phyloP scores from a whole-genome alignment of 768 basidiomycete genomes.

The Serendipita sp. region DNA sequence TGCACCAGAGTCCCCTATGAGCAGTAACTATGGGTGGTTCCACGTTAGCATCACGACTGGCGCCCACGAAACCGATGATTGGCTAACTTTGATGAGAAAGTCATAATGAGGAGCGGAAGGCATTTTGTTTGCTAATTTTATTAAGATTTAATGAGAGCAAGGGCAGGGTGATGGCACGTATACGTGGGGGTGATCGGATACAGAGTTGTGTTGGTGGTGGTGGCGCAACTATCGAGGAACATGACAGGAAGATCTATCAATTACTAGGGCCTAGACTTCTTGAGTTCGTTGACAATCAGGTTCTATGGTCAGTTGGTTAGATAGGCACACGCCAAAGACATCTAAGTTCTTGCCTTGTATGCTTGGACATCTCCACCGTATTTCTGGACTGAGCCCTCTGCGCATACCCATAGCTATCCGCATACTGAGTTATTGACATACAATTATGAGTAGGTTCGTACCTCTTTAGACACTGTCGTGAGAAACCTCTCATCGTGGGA shows the following conservation, averaged over 20 bases:
- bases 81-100: conserved; percentile 77
- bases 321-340: background rate
- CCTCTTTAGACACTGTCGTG: conserved; percentile 74
- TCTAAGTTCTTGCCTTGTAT: conserved; percentile 52
- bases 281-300: conserved; percentile 59
- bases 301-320: conserved; percentile 27
- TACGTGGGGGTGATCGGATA: background rate
- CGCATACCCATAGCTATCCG: conserved; percentile 79
- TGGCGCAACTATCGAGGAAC: too few relatives aligned
- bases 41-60: background rate
- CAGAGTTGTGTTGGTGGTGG: too few relatives aligned
- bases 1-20: conserved; percentile 89
- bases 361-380: conserved; percentile 81
- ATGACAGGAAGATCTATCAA: too few relatives aligned
- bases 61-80: background rate
- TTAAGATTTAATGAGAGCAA: background rate
- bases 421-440: conserved; percentile 8
- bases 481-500: conserved; percentile 95
- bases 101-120: conserved; percentile 82
- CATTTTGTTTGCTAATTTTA: background rate
- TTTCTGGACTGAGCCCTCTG: conserved; percentile 61
- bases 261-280: conserved; percentile 24
- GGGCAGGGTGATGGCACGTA: background rate
- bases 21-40: conserved; percentile 50
- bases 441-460: conserved; percentile 19